Evolutionary conservation across 768 basidiomycete genomes (phyloP), one percentile per base, ranked within the genome.

Genomic region (Leucocoprinus birnbaumii): DNA sequence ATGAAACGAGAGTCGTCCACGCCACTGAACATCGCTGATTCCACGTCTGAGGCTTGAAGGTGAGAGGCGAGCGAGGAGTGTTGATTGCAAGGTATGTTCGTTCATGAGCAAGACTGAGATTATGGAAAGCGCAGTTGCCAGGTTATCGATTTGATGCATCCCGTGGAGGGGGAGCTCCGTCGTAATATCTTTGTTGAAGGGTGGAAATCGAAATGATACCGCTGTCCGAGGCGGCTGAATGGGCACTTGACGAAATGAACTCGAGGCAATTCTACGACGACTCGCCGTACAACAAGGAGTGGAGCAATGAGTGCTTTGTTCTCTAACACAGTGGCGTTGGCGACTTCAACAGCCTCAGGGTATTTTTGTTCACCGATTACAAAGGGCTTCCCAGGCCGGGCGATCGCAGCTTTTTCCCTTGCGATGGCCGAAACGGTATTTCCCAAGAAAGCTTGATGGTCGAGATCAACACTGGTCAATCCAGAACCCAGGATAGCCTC

Each of bases 361-460:
- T 87, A 71, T 26, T 64, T 74, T 64, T 94, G 92, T 8, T 69
- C 69, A 0, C 87, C 91, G 0, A 94, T 57, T 14, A 95, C 70
- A 59, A 91, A 83, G 1, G 84, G 80, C 55, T 72, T 76, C 4
- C 80, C 82, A 9, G 60, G 63, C 51, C 91, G 77, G 14, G 86
- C 84, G 48, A 98, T 97, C 1, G 82, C 84, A 0, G 88, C 85
- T 66, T 99, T 99, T 65, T 96, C 89, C 41, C 65, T 71, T 0
- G 94, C 82, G 52, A 98, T 98, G 25, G 76, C 80, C 11, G 73
- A 74, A 3, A 94, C 71, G 0, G 91, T 88, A 51, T 80, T 67
- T 0, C 97, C 97, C 22, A 99, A 78, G 65, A 96, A 94, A 3
- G 81, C 80, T 60, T 95, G 93, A 68, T 98, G 97, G 71, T 99